Base-by-base conservation (phyloP, 768 basidiomycete genomes). In the Scleroderma bovista region DNA sequence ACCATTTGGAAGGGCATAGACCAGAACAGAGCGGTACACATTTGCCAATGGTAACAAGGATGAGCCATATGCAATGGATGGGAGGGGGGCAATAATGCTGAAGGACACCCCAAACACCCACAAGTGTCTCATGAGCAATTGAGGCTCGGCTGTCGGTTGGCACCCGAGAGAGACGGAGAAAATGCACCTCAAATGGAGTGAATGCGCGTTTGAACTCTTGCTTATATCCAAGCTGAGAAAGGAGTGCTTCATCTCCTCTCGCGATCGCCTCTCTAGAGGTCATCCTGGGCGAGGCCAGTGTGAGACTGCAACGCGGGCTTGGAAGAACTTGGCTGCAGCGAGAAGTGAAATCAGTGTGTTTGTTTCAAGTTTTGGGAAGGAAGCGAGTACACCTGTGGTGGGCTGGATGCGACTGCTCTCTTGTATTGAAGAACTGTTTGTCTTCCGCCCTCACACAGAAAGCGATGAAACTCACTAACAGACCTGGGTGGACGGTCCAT, bases 31-130 rank as follows among this genome's bases (percentile, higher is more conserved):
- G 6, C 75, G 77, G 34, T 4, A 37, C 29, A 52, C 9, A 50
- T 41, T 3, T 4, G 10, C 1, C 11, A 26, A 20, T 12, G 32
- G 5, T 15, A 44, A 32, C 13, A 33, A 8, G 37, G 5, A 43
- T 7, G 12, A 20, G 74, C 68, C 76, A 23, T 51, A 80, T 64
- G 83, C 78, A 31, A 86, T 83, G 0, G 84, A 78, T 11, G 78
- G 84, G 10, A 84, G 75, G 12, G 86, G 61, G 0, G 86, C 85
- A 46, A 87, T 83, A 51, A 87, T 80, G 1, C 80, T 83, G 61
- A 87, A 87, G 0, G 80, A 77, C 32, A 86, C 68, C 0, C 86
- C 84, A 55, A 87, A 87, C 6, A 86, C 79, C 81, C 86, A 57
- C 22, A 64, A 41, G n/a, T n/a, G n/a, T n/a, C n/a, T n/a, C n/a